Conservation (phyloP, 2,329 filamentous ascomycete species). For the Apiospora marii region DNA sequence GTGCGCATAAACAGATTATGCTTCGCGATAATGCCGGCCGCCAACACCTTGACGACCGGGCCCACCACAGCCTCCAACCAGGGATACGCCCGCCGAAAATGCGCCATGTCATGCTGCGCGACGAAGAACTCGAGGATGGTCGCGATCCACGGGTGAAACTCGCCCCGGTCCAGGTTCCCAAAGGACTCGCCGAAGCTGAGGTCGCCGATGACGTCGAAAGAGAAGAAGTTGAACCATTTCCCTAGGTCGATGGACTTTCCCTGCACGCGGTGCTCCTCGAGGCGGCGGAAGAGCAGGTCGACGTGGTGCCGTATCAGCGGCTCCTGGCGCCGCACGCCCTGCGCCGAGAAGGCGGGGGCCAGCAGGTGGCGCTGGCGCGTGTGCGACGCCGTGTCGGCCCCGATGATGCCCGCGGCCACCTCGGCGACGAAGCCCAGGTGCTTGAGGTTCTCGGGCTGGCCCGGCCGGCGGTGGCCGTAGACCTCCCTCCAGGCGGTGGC, state of each 20-base stretch:
- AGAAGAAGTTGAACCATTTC: constrained; percentile 38
- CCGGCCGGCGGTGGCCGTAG: constrained; percentile 16
- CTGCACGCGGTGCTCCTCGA: neutral
- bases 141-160: constrained; percentile 17
- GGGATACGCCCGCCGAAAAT: constrained; percentile 20
- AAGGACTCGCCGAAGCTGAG: constrained; percentile 52
- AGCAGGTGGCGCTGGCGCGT: constrained; percentile 11
- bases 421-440: constrained; percentile 20
- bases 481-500: constrained; percentile 9
- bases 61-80: constrained; percentile 8
- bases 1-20: constrained; percentile 11
- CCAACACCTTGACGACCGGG: neutral
- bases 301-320: constrained; percentile 19
- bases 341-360: constrained; percentile 21
- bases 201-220: constrained; percentile 50
- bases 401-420: constrained; percentile 12
- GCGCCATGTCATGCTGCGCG: constrained; percentile 17
- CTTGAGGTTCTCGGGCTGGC: constrained; percentile 14
- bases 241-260: neutral
- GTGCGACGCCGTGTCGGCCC: constrained; percentile 16
- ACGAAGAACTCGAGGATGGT: constrained; percentile 15
- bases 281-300: constrained; percentile 14
- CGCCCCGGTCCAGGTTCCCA: constrained; percentile 27
- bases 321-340: constrained; percentile 21
- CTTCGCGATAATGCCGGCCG: neutral